Evolutionary conservation across 139 green algal genomes (phyloP).

Genomic region (Diplosphaera chodatii): DNA sequence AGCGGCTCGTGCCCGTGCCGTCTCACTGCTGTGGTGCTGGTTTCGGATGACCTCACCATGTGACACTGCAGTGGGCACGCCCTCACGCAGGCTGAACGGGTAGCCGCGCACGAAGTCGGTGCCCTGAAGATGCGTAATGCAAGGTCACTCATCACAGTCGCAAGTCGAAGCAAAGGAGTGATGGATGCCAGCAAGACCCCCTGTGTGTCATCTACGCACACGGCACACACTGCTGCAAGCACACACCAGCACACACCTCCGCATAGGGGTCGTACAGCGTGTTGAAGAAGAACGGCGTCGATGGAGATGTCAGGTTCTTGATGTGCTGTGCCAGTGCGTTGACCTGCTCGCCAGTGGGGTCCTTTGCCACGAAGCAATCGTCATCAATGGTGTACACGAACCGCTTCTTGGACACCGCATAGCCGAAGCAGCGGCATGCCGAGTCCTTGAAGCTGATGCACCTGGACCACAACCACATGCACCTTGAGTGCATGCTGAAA

Average conservation of each 20-base stretch:
- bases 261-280: constrained; percentile 94
- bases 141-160: too few relatives aligned
- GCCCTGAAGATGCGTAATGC: constrained; percentile 31
- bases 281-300: constrained; percentile 98
- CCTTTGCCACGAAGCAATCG: constrained; percentile 89
- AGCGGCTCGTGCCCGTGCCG: too few relatives aligned
- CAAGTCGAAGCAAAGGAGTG: too few relatives aligned
- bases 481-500: background rate
- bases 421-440: constrained; percentile 90
- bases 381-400: constrained; percentile 98
- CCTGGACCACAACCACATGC: background rate
- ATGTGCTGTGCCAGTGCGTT: constrained; percentile 95
- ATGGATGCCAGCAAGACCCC: too few relatives aligned
- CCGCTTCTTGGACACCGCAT: constrained; percentile 87
- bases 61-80: constrained; percentile 82
- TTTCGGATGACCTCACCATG: too few relatives aligned
- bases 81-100: constrained; percentile 82
- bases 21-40: too few relatives aligned
- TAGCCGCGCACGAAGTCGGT: constrained; percentile 83
- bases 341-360: constrained; percentile 75
- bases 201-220: too few relatives aligned
- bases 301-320: constrained; percentile 83
- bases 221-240: too few relatives aligned
- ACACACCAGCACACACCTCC: constrained; percentile 21
- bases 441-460: constrained; percentile 96